Conservation (phyloP, 83 land plant species). For the Picea mariana region DNA sequence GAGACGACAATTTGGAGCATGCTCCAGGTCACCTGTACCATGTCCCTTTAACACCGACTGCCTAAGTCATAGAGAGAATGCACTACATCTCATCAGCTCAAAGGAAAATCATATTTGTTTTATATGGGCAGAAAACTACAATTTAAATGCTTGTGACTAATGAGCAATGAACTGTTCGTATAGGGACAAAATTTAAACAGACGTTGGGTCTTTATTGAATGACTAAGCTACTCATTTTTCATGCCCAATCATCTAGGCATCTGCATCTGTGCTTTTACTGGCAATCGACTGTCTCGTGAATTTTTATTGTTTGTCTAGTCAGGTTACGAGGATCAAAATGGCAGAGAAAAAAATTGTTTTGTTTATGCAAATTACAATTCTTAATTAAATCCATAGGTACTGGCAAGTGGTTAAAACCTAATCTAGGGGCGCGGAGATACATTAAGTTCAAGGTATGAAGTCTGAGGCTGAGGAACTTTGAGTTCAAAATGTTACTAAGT, state of each 20-base stretch:
- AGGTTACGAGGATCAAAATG: neutral
- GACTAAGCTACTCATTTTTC: neutral
- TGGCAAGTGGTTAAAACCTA: neutral
- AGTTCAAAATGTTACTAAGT: neutral
- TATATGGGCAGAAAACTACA: neutral
- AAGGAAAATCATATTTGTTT: neutral
- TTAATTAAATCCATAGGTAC: neutral
- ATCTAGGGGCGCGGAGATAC: neutral
- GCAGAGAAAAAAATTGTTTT: neutral
- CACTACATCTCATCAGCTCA: neutral
- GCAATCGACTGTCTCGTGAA: neutral
- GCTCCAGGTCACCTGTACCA: no score
- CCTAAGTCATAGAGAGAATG: no score
- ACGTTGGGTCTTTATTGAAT: neutral
- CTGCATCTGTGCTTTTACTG: neutral
- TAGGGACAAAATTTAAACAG: neutral
- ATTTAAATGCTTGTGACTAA: constrained; percentile 7
- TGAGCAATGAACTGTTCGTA: neutral
- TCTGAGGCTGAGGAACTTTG: neutral
- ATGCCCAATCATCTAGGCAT: neutral
- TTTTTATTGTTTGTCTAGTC: neutral
- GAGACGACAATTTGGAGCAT: no score
- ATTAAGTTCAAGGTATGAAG: neutral
- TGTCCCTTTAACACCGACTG: no score
- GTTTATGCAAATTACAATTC: neutral